phyloP scores from a whole-genome alignment of 805 yeast genomes.

The Kockiozyma suomiensis region DNA sequence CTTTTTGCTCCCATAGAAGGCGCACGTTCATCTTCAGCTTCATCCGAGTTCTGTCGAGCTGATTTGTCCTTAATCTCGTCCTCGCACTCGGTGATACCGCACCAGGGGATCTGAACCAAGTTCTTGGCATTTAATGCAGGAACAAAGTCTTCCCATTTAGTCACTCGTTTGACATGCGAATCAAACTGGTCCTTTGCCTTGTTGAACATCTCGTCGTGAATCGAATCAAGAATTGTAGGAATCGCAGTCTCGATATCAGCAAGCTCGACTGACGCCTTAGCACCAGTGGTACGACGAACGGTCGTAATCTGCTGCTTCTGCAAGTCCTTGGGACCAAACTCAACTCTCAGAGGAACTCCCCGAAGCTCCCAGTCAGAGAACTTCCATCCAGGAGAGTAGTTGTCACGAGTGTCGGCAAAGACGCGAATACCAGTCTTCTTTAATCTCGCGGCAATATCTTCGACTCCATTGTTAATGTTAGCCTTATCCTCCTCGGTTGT shows the following conservation, averaged over 20 bases:
- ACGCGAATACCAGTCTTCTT: constrained; percentile 68
- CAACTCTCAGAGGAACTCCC: constrained; percentile 92
- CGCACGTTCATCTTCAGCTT: constrained; percentile 90
- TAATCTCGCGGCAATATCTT: constrained; percentile 65
- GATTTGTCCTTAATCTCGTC: constrained; percentile 92
- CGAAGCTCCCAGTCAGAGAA: constrained; percentile 95
- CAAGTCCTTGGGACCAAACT: constrained; percentile 95
- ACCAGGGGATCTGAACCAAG: constrained; percentile 94
- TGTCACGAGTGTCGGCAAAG: constrained; percentile 84
- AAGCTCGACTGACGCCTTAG: constrained; percentile 68
- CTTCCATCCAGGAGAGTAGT: constrained; percentile 98
- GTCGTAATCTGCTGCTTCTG: constrained; percentile 77
- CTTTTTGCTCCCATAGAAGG: constrained; percentile 99
- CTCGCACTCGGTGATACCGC: constrained; percentile 93
- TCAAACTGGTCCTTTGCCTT: constrained; percentile 85
- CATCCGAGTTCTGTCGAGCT: constrained; percentile 72
- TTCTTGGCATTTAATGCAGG: constrained; percentile 90
- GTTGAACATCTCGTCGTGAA: constrained; percentile 73
- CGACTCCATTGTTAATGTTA: constrained; percentile 69
- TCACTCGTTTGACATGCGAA: constrained; percentile 76
- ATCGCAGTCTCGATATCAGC: constrained; percentile 65
- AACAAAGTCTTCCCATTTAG: constrained; percentile 89
- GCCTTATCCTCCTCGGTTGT: constrained; percentile 75
- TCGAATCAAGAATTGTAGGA: constrained; percentile 75
- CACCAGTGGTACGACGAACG: constrained; percentile 90